Base-by-base conservation (phyloP, 2,329 filamentous ascomycete species). In the Teratosphaeriaceae sp. region DNA sequence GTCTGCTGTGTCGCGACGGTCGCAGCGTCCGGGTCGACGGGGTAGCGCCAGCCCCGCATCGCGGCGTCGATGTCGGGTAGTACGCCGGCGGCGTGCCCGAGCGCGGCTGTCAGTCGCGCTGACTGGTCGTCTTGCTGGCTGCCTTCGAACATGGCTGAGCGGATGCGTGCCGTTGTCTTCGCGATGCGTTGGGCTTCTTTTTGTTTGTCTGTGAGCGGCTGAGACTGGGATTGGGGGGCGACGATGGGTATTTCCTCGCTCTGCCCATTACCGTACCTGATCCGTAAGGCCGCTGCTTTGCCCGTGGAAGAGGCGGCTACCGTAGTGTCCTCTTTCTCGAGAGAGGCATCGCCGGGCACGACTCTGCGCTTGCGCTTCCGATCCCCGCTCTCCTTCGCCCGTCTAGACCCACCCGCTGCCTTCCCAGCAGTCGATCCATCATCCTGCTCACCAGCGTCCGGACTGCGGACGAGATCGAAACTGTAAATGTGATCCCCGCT, bases 401-500 rank as follows among this genome's bases (percentile, higher is more conserved):
- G 34, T 23, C n/a, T n/a, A n/a, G n/a, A n/a, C n/a, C 23, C 58
- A 57, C 45, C 58, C 60, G 3, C 57, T 56, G 3, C 31, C n/a
- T 27, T 50, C 30, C 21, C 19, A 21, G 18, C 19, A 5, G 34
- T 44, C 19, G 19, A n/a, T n/a, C n/a, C n/a, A n/a, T n/a, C n/a
- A n/a, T n/a, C 44, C 22, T 44, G 53, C 18, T 78, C 74, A 44
- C 65, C 62, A 6, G 72, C 73, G 63, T 80, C 77, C 2, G 76
- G 72, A 51, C 72, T 76, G 2, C 72, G 71, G 33, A 80, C 63
- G 13, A 84, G 69, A 54, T 84, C 79, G 54, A 84, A 84, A 52
- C 45, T 50, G 62, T 62, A 61, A 40, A 83, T 79, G 49, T 78
- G 72, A 49, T 82, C 79, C 18, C 77, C 78, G 16, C 78, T 82